Evolutionary conservation across 1,139 yeast species (phyloP).

Genomic region (Magnusiomyces clavatus): DNA sequence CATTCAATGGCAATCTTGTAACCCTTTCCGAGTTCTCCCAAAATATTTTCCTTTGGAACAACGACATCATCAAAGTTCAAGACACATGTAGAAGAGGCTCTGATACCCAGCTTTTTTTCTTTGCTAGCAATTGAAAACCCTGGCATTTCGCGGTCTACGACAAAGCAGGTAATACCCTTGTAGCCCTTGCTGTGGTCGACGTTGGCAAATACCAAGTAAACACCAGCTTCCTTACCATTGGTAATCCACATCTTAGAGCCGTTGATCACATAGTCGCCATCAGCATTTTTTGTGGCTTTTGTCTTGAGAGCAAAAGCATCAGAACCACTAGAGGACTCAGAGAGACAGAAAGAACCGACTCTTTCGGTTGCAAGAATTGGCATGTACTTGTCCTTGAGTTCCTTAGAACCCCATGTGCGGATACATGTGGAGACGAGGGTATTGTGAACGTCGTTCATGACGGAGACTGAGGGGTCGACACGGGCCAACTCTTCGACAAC

Average conservation of each 20-base stretch:
- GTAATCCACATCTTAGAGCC: slow-evolving; percentile 43
- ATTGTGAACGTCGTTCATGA: slow-evolving; percentile 40
- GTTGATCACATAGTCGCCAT: slow-evolving; percentile 32
- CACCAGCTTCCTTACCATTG: slow-evolving; percentile 39
- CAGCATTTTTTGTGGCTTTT: slow-evolving; percentile 31
- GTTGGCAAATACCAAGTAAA: slow-evolving; percentile 37
- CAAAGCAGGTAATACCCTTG: slow-evolving; percentile 41
- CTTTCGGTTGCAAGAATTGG: slow-evolving; percentile 34
- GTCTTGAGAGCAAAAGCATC: slow-evolving; percentile 41
- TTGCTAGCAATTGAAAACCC: slow-evolving; percentile 39
- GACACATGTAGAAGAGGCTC: slow-evolving; percentile 40
- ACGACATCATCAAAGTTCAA: slow-evolving; percentile 36
- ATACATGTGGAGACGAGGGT: slow-evolving; percentile 38
- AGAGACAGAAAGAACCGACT: slow-evolving; percentile 37
- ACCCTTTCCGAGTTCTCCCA: slow-evolving; percentile 40
- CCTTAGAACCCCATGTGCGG: slow-evolving; percentile 34
- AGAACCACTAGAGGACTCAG: slow-evolving; percentile 39
- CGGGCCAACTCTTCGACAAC: slow-evolving; percentile 40
- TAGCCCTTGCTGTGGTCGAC: slow-evolving; percentile 38
- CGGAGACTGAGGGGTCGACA: slow-evolving; percentile 39
- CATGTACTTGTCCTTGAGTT: slow-evolving; percentile 33
- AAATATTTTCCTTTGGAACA: slow-evolving; percentile 37
- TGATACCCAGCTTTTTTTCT: slow-evolving; percentile 40
- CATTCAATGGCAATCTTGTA: slow-evolving; percentile 41
- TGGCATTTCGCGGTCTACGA: slow-evolving; percentile 34